Evolutionary conservation across 345 rosid genomes (phyloP).

Genomic region (Euphorbia peplus): DNA sequence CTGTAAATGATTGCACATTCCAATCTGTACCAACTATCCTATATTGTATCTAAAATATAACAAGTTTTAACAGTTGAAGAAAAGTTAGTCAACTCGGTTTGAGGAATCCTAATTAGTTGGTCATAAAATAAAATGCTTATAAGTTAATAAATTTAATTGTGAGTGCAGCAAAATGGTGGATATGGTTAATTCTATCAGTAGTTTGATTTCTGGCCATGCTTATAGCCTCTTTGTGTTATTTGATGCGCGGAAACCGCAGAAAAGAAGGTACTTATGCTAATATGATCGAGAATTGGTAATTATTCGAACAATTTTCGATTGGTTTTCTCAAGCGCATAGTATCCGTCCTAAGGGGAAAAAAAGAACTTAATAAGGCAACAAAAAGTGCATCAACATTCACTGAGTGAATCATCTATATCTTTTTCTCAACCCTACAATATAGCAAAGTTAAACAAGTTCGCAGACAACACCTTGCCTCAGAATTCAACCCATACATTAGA

Average conservation of each 20-base stretch:
- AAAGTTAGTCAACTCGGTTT: too few species aligned
- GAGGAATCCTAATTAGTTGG: too few species aligned
- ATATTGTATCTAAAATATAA: too few species aligned
- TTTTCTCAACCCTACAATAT: background rate
- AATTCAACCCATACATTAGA: too few species aligned
- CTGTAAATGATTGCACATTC: too few species aligned
- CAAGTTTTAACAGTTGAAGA: too few species aligned
- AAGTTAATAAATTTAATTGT: background rate
- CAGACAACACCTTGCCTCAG: too few species aligned
- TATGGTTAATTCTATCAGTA: background rate
- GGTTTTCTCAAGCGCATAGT: background rate
- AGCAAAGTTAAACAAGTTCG: background rate
- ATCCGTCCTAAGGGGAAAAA: background rate
- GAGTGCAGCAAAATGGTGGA: slow-evolving; percentile 18
- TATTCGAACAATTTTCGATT: background rate
- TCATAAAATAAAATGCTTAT: too few species aligned
- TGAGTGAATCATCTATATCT: background rate
- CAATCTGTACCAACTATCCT: too few species aligned
- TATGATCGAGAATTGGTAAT: background rate
- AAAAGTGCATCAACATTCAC: background rate
- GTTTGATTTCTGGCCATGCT: background rate
- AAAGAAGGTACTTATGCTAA: background rate
- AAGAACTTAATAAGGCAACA: background rate
- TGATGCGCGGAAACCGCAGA: background rate
- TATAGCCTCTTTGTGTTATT: background rate